Evolutionary conservation across 345 rosid genomes (phyloP), one percentile per base, ranked within the genome.

Genomic region (Eucalyptus cloeziana): DNA sequence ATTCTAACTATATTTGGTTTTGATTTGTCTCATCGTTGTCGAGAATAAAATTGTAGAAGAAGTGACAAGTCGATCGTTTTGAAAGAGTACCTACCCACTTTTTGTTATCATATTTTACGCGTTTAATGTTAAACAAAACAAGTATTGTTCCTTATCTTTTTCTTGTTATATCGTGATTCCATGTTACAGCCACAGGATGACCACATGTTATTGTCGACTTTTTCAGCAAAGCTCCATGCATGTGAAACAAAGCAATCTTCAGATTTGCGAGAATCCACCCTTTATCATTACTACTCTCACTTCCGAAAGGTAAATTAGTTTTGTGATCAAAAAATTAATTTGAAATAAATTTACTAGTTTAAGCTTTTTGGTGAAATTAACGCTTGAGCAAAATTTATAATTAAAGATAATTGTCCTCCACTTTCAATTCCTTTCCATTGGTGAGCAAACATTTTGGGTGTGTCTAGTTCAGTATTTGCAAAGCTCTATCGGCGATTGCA

Each of bases 1-100:
- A 22, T 17, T 71, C 25, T 9, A 37, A 9, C 45, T 19, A 10
- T 71, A 71, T 33, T 71, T 43, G 25, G 25, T 71, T 33, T 11
- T 7, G 4, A 17, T 33, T 33, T 10, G 24, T 33, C 45, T 31
- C 11, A 3, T 67, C 7, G 1, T 6, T 2, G 0, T 7, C 1
- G 2, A 67, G 40, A 31, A 67, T n/a, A 15, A n/a, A 33, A 67
- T 31, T 67, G 19, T 31, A n/a, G 21, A 56, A 56, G 62, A 56
- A 2, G 62, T 24, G 30, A 56, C 60, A 22, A 24, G 13, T 4
- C 4, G 67, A 60, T 60, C 2, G 67, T 60, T 25, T 60, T 27
- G 7, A 27, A 27, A 27, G 24, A 33, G 21, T 8, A 9, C 3
- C 44, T 24, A 17, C 24, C 7, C 24, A 3, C 3, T 40, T 21